Evolutionary conservation across 805 yeast species (phyloP), one percentile per base, ranked within the genome.

Genomic region (Zygoascus flipseniorum): DNA sequence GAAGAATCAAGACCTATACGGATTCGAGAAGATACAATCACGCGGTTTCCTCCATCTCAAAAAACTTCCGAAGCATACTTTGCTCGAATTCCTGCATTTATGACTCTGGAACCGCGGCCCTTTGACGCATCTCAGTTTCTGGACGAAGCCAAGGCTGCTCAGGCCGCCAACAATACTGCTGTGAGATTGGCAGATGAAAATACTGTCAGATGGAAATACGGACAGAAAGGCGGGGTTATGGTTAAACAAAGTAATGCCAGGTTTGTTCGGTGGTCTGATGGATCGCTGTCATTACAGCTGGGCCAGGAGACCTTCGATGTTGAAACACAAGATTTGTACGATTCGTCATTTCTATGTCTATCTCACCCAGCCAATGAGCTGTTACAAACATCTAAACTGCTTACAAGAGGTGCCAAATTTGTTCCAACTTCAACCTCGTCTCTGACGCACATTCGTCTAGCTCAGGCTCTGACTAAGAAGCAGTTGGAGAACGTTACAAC

Each of bases 231-330:
- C 51, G 89, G 85, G 56, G 67, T 70, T 18, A 81, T 90, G 58
- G 79, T 80, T 63, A 86, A 86, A 61, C 95, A 89, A 66, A 85
- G 95, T 9, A 93, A 93, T 65, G 83, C 97, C 5, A 88, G 90
- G 64, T 81, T 92, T 53, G 78, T 93, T 37, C 86, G 88, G 67
- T 93, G 99, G 99, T 85, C 86, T 53, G 98, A 93, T 69, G 99
- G 99, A 1, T 76, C 88, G 3, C 71, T 82, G 57, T 89, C 97
- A 1, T 72, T 93, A 60, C 90, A 88, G 64, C 72, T 93, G 41
- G 99, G 99, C 32, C 76, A 77, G 47, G 99, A 93, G 69, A 76
- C 84, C 58, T 92, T 90, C 62, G 97, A 92, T 65, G 81, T 88
- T 55, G 74, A 81, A 52, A 70, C 78, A 10, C 62, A 60, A 43